Base-by-base conservation (phyloP, 306 rosid genomes). In the Arachis hypogaea region DNA sequence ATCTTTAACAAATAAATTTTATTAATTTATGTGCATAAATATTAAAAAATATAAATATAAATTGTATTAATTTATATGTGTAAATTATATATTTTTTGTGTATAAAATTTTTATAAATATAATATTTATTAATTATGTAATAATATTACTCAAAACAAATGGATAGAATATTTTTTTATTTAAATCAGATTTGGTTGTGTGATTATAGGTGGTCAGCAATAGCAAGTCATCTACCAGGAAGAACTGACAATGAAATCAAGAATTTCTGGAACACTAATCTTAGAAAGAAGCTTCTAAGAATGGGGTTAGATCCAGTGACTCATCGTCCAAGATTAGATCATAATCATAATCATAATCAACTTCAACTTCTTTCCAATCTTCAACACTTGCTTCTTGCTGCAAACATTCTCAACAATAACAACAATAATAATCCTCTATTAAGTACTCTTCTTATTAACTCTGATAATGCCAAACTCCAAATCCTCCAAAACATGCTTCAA, bases 221-320 rank as follows among this genome's bases (percentile, higher is more conserved):
- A 83, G 97, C 97, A 28, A 86, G 86, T 41, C 88, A 87, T 88
- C 84, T 89, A 45, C 96, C 97, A 14, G 93, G 97, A 7, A 74
- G 97, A 68, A 92, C 95, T 3, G 97, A 92, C 41, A 92, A 92
- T 58, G 97, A 92, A 66, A 87, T 92, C 10, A 92, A 92, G 81
- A 92, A 92, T 56, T 92, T 87, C 8, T 92, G 97, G 97, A 92
- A 92, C 78, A 92, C 97, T 0, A 91, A 86, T 68, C 30, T 92
- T 28, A 92, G 82, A 88, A 92, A 87, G 68, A 92, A 86, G 82
- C 91, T 89, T 75, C 43, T 89, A 3, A 83, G 82, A 76, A 92
- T 87, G 93, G 97, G 95, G 1, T 75, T 92, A 55, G 97, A 92
- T 71, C 96, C 97, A 12, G 82, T 83, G 11, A 92, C 93, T 29